Percentiles rank a stretch among this genome's conserved stretches.
phyloP scores from a whole-genome alignment of 805 yeast species.

The Kuraishia cidri region DNA sequence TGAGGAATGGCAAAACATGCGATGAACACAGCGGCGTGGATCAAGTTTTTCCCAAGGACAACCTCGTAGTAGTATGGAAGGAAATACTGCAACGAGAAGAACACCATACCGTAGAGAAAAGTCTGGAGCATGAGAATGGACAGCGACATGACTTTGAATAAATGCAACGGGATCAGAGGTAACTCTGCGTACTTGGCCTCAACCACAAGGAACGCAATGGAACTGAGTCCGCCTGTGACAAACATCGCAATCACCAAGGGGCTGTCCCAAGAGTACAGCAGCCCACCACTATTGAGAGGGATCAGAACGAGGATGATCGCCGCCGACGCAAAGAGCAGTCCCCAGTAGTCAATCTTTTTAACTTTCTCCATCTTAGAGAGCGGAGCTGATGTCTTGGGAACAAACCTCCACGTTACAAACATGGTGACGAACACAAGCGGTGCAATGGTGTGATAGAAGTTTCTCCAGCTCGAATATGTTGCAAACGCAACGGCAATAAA shows the following conservation, averaged over 20 bases:
- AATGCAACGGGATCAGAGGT: constrained; percentile 45
- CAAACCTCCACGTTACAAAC: constrained; percentile 17
- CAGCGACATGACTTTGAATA: constrained; percentile 27
- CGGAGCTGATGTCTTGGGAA: constrained; percentile 24
- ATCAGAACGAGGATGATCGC: constrained; percentile 40
- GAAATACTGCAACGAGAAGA: constrained; percentile 35
- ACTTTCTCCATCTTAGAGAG: constrained; percentile 25
- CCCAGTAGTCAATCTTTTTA: constrained; percentile 41
- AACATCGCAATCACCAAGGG: constrained; percentile 29
- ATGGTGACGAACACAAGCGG: constrained; percentile 28
- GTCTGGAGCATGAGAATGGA: constrained; percentile 25
- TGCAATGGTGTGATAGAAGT: constrained; percentile 38
- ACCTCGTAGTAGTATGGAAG: constrained; percentile 40
- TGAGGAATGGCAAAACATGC: constrained; percentile 35
- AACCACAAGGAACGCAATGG: constrained; percentile 33
- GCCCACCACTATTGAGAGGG: constrained; percentile 58
- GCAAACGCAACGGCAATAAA: constrained; percentile 43
- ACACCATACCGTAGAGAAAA: constrained; percentile 39
- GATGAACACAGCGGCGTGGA: constrained; percentile 29
- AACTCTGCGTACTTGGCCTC: constrained; percentile 40
- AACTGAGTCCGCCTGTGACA: constrained; percentile 29
- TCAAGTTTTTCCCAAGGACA: constrained; percentile 28
- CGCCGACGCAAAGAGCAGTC: constrained; percentile 37
- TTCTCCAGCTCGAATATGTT: constrained; percentile 34
- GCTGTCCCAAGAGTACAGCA: constrained; percentile 45